phyloP scores from a whole-genome alignment of 768 basidiomycete species.

The Tulasnella sp. region DNA sequence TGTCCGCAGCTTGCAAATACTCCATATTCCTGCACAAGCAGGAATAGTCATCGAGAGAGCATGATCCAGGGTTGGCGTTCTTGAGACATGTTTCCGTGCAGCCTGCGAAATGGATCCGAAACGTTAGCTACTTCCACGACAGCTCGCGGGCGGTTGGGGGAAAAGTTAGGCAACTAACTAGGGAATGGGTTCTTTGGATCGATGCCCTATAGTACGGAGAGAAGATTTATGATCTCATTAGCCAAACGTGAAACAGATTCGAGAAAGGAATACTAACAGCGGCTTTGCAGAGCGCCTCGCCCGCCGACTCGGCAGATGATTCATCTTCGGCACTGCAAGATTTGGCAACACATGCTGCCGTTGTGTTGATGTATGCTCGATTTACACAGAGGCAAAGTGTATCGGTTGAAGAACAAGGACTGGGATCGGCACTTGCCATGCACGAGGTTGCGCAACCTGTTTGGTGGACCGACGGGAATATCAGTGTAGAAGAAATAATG shows the following conservation, averaged over 20 bases:
- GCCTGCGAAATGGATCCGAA: background rate
- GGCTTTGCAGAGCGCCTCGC: background rate
- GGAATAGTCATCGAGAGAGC: conserved; percentile 36
- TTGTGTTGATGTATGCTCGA: background rate
- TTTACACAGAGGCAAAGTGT: background rate
- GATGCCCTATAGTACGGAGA: background rate
- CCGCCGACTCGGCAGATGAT: background rate
- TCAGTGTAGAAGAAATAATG: background rate
- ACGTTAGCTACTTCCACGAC: background rate
- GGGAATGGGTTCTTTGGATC: background rate
- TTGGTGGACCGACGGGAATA: background rate
- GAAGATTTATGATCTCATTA: background rate
- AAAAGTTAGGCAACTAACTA: background rate
- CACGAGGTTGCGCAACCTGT: background rate
- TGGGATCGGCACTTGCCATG: background rate
- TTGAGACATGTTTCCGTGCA: conserved; percentile 22
- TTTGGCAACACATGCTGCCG: background rate
- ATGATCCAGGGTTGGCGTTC: conserved; percentile 40
- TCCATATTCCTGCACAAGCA: background rate
- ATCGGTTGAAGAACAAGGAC: background rate
- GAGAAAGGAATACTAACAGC: background rate
- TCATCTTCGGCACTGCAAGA: background rate
- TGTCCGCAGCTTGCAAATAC: background rate
- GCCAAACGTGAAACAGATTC: background rate
- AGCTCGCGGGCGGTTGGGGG: background rate